Evolutionary conservation across 2,329 filamentous ascomycete genomes (phyloP), one percentile per base, ranked within the genome.

Genomic region (Zopfia rhizophila): DNA sequence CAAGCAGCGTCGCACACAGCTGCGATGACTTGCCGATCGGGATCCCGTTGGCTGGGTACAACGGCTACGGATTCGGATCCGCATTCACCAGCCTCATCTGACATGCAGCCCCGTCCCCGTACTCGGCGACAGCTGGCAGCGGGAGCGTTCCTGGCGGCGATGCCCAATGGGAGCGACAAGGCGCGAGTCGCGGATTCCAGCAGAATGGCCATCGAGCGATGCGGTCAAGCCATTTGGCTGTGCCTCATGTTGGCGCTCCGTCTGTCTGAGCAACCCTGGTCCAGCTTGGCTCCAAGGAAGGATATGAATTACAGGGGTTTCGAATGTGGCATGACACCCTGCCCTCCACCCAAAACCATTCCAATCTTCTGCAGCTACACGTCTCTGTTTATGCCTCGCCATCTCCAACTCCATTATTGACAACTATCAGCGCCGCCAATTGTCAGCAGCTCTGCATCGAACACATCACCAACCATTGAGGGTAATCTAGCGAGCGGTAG

Each of bases 141-240:
- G 53, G 49, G 50, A 44, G 48, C 45, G 51, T 56, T 51, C 50
- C 50, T 53, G 50, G 37, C 21, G 22, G 42, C 38, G 47, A 51
- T 31, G 28, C 38, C 51, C 51, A 56, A 49, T 45, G 31, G n/a
- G 42, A 37, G 43, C 39, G 32, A 43, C 52, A 44, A 51, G 48
- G 24, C 37, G 44, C 24, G 38, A 16, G 17, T 21, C 19, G n/a
- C 28, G 36, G 33, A 31, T 35, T 45, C 46, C 40, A 45, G 32
- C 40, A 44, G 45, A 3, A 38, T 38, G 45, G 45, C 44, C 35
- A 28, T 10, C 14, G 8, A 45, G 40, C 38, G 17, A 14, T 22
- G 33, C 5, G 33, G 7, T 17, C 17, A 11, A 21, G 8, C 30
- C 13, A 3, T 38, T 31, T 36, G 13, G 30, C n/a, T 33, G 38